phyloP scores from a whole-genome alignment of 169 alveolate species.

The Eimeria acervulina region DNA sequence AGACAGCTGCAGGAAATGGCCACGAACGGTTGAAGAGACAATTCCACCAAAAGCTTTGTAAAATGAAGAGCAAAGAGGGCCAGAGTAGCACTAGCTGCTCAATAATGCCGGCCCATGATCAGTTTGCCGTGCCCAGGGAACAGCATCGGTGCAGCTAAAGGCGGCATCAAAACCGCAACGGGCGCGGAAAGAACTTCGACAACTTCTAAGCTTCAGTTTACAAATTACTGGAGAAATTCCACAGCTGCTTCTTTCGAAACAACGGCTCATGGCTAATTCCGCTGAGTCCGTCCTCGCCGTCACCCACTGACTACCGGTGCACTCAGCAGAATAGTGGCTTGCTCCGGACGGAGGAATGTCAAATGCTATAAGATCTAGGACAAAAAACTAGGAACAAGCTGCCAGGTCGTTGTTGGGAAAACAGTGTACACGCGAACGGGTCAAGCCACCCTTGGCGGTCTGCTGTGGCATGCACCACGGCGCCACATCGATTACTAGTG shows the following conservation, averaged over 20 bases:
- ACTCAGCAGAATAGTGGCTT: conserved; percentile 1
- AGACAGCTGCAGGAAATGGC: neutral
- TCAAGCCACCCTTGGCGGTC: conserved; percentile 11
- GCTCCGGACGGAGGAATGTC: neutral
- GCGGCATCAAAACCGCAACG: neutral
- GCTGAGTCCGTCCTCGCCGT: neutral
- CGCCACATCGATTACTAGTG: neutral
- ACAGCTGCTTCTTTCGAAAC: neutral
- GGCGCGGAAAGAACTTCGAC: neutral
- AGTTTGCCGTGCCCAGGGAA: neutral
- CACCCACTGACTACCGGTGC: neutral
- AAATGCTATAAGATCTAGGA: neutral
- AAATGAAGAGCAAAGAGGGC: neutral
- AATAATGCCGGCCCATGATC: neutral
- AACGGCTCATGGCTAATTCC: neutral
- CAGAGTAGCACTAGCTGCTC: neutral
- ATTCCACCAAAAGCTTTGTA: neutral
- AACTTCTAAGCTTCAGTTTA: neutral
- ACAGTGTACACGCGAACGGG: neutral
- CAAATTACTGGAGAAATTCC: neutral
- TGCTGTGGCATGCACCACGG: conserved; percentile 25
- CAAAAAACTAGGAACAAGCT: neutral
- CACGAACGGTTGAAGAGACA: neutral
- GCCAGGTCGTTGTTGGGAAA: neutral
- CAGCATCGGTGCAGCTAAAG: conserved; percentile 32